Base-by-base conservation (phyloP, 352 stramenopile species). In the Globisporangium cylindrosporum region DNA sequence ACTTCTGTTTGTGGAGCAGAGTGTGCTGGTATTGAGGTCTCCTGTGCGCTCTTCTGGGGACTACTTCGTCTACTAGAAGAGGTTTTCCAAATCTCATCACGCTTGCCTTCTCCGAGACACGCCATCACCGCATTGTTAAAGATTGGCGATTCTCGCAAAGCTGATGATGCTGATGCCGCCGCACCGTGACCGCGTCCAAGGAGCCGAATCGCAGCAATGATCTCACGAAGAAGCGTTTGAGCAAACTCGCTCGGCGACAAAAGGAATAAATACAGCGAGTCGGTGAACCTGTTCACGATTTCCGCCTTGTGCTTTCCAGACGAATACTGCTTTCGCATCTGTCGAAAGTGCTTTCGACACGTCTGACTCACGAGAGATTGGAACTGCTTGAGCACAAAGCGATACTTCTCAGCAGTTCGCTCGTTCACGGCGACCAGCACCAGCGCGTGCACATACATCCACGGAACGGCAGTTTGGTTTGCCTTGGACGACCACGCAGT, bases 361-460 rank as follows among this genome's bases (percentile, higher is more conserved):
- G 53, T 58, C 7, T 59, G 59, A 5, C 18, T 22, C 25, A 66
- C 59, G 41, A 67, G 43, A n/a, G 22, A 22, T 66, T 78, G 59
- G 24, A 84, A 69, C 15, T 24, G 24, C 24, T 72, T 32, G n/a
- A 53, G 65, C 36, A 82, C 46, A 18, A 59, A 6, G n/a, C 9
- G 24, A 43, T 61, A 36, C 48, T 65, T 66, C 48, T 53, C 24
- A 56, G 32, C 10, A 56, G 22, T 22, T 56, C 46, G 27, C 41
- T 65, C 62, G 51, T 63, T 32, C 29, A 71, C 56, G 1, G 38
- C 41, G 3, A 59, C 59, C 41, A 53, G 57, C 12, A 74, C 38
- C 4, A 88, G 59, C 36, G 74, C 73, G 54, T 79, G 69, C 4
- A 87, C 69, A 43, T 87, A 87, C 29, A 70, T 70, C 80, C 80